A percentile compares a stretch with the other conserved stretches of the same genome.
These are phyloP conservation scores for Teratosphaeria zuluensis DNA, from an alignment of 2,329 filamentous ascomycete species.

Conservation along the genomic window DNA sequence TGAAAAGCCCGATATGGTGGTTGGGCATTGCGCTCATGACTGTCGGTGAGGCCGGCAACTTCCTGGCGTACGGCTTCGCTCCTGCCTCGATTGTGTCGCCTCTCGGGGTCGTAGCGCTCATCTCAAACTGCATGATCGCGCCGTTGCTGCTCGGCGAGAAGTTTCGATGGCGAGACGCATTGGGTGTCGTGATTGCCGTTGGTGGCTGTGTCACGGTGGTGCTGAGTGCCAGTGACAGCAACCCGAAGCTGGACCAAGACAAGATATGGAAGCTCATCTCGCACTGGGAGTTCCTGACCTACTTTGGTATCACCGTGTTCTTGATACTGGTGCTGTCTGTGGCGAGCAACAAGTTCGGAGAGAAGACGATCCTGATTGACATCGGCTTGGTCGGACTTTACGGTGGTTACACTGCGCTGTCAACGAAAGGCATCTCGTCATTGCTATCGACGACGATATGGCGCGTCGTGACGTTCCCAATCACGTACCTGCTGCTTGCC, in stretches of 20 bases:
- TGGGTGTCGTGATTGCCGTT: slow-evolving; percentile 80
- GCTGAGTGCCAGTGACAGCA: slow-evolving; percentile 77
- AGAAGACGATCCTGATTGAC: slow-evolving; percentile 80
- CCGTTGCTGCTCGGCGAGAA: slow-evolving; percentile 86
- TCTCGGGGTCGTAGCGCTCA: slow-evolving; percentile 87
- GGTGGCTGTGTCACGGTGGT: slow-evolving; percentile 86
- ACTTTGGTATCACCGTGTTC: slow-evolving; percentile 64
- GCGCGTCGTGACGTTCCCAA: slow-evolving; percentile 79
- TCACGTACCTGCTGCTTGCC: slow-evolving; percentile 77
- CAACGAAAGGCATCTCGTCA: slow-evolving; percentile 93
- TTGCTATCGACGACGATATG: slow-evolving; percentile 86
- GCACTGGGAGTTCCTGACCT: slow-evolving; percentile 80
- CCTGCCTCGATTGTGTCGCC: slow-evolving; percentile 96
- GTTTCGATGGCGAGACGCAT: slow-evolving; percentile 75
- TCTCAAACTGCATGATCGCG: slow-evolving; percentile 95
- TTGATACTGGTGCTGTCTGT: slow-evolving; percentile 72
- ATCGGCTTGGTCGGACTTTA: slow-evolving; percentile 87
- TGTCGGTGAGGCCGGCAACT: slow-evolving; percentile 88
- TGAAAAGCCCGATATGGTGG: slow-evolving; percentile 95
- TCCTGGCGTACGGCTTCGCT: slow-evolving; percentile 93
- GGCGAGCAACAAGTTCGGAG: slow-evolving; percentile 74
- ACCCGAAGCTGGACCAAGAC: slow-evolving; percentile 81
- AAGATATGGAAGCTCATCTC: slow-evolving; percentile 87
- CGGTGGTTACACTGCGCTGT: slow-evolving; percentile 94
- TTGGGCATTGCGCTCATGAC: slow-evolving; percentile 85